Evolutionary conservation across 169 alveolate genomes (phyloP).

Genomic region (Perkinsus chesapeaki): DNA sequence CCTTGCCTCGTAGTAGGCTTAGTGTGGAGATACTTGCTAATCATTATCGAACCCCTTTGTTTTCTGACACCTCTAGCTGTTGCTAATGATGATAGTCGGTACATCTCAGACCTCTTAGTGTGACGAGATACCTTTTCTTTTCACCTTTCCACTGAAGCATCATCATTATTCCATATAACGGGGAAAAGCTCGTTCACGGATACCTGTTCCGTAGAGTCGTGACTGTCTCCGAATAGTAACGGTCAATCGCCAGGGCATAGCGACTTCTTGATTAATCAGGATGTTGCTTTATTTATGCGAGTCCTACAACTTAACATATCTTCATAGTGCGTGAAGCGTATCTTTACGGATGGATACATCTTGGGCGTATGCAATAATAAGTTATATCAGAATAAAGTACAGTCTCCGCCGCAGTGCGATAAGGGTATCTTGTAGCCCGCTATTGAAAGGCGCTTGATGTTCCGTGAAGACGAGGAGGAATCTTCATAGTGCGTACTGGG

Average conservation of each 20-base stretch:
- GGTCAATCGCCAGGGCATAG: conserved; percentile 5
- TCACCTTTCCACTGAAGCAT: conserved; percentile 1
- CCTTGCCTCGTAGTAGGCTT: background rate
- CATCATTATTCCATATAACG: background rate
- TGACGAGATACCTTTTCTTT: background rate
- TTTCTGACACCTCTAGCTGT: background rate
- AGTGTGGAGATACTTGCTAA: background rate
- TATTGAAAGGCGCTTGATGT: no score
- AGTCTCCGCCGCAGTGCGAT: no score
- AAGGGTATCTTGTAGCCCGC: no score
- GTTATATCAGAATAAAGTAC: no score
- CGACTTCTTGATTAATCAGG: background rate
- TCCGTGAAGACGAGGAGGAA: no score
- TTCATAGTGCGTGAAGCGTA: no score
- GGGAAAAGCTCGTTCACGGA: conserved; percentile 5
- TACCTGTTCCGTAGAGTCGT: background rate
- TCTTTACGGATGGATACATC: no score
- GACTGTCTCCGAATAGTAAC: background rate
- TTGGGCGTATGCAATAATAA: no score
- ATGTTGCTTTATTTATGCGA: background rate
- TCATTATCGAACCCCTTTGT: background rate
- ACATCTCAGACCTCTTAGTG: background rate
- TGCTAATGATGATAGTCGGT: background rate
- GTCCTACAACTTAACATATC: background rate
- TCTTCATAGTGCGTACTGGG: no score